Evolutionary conservation across 2,329 filamentous ascomycete species (phyloP).

Genomic region (Aureobasidium namibiae): DNA sequence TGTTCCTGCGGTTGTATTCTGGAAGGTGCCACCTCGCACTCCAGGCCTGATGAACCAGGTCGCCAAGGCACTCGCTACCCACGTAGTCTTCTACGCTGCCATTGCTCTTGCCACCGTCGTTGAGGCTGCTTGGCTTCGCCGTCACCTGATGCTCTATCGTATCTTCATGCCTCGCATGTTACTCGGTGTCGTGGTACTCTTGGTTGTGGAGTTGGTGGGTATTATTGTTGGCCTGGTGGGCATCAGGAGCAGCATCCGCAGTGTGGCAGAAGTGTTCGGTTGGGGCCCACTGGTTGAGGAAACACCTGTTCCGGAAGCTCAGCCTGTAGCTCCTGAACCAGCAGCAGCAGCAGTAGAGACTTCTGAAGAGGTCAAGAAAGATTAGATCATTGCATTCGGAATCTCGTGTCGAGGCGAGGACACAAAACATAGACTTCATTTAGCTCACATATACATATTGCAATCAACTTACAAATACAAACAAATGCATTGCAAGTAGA

Average conservation of each 20-base stretch:
- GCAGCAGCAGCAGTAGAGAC: background rate
- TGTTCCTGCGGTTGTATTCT: constrained; percentile 74
- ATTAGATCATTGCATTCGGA: background rate
- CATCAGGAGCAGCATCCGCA: constrained; percentile 65
- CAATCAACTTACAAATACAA: no score
- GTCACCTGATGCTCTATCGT: constrained; percentile 93
- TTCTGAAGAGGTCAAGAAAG: background rate
- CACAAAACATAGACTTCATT: background rate
- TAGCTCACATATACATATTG: no score
- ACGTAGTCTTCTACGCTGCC: constrained; percentile 73
- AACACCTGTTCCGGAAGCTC: background rate
- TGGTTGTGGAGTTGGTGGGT: constrained; percentile 69
- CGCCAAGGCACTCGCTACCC: constrained; percentile 62
- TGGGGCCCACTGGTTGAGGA: constrained; percentile 36
- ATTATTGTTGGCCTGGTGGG: constrained; percentile 65
- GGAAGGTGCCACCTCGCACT: constrained; percentile 78
- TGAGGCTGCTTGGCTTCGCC: constrained; percentile 78
- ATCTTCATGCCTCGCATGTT: constrained; percentile 91
- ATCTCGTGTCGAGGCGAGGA: background rate
- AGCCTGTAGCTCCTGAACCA: background rate
- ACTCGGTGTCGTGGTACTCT: constrained; percentile 62
- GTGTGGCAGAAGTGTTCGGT: constrained; percentile 83
- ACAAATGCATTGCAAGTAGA: no score
- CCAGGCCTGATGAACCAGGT: constrained; percentile 56
- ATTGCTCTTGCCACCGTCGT: constrained; percentile 78